These are phyloP conservation scores for Backusella parvicylindrica DNA, from an alignment of 192 early-diverging fungal species.

Conservation along the genomic window DNA sequence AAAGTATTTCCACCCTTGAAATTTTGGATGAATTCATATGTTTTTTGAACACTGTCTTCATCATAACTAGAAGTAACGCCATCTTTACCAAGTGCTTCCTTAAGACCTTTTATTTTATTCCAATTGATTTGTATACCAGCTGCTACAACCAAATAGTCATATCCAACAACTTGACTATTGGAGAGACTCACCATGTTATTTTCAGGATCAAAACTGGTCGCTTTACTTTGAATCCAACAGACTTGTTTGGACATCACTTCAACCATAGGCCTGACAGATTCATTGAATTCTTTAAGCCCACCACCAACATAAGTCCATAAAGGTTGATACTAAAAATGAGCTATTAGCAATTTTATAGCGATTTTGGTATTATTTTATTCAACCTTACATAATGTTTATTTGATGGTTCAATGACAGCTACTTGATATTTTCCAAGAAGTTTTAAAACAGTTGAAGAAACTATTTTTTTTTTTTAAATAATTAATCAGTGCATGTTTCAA, in stretches of 20 bases:
- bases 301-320: conserved; percentile 89
- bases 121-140: conserved; percentile 76
- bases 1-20: conserved; percentile 74
- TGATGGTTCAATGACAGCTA: conserved; percentile 77
- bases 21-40: conserved; percentile 65
- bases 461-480: conserved; percentile 1
- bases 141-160: conserved; percentile 73
- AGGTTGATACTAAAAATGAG: conserved; percentile 69
- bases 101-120: conserved; percentile 72
- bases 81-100: conserved; percentile 70
- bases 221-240: conserved; percentile 72
- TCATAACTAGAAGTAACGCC: conserved; percentile 86
- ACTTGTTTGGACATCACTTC: conserved; percentile 67
- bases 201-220: conserved; percentile 64
- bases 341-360: neutral
- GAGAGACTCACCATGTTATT: conserved; percentile 59
- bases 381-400: conserved; percentile 59
- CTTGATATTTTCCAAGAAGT: conserved; percentile 55
- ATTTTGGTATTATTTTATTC: neutral
- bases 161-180: conserved; percentile 60
- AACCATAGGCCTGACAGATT: conserved; percentile 62
- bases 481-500: neutral
- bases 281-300: conserved; percentile 73
- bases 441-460: conserved; percentile 69
- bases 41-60: conserved; percentile 66